Evolutionary conservation across 768 basidiomycete genomes (phyloP), one percentile per base, ranked within the genome.

Genomic region (Baorangia bicolor): DNA sequence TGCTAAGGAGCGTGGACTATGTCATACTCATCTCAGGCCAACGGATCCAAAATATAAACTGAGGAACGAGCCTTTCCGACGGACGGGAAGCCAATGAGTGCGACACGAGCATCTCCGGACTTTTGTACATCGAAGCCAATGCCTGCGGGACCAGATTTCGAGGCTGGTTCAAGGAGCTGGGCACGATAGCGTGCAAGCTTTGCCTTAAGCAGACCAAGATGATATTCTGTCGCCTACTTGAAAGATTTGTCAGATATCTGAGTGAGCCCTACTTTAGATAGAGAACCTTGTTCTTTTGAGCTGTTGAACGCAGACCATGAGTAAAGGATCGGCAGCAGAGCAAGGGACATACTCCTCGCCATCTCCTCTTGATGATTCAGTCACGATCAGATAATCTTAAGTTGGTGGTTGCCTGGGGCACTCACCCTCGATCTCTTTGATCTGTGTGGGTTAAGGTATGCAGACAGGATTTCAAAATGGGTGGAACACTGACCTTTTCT

Each of bases 361-460:
- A 98, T 97, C 83, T 98, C 95, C 85, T 94, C 92, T 94, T 68
- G 21, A 55, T 56, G 34, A 14, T 53, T 38, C 48, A 21, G 31
- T 38, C 31, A 47, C 13, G 20, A 38, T 63, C 34, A 69, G 58
- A 61, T 25, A 45, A 39, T 35, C 34, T n/a, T 13, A 10, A 49
- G 38, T 42, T 3, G 18, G 9, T 41, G 31, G n/a, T 35, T 8
- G 10, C 16, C 38, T 12, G 20, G n/a, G 49, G 30, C 44, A 60
- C 89, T 75, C 70, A 92, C 92, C 91, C 82, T 98, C 92, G 59
- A 96, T 96, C 72, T 91, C 93, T 72, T 94, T 95, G 64, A 97
- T 96, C 93, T 95, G 40, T 28, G 28, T 3, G 20, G 37, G n/a
- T 34, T 34, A 58, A 13, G 63, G 52, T 9, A 51, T 53, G 31